Evolutionary conservation across 192 early-diverging fungal genomes (phyloP), one percentile per base, ranked within the genome.

Genomic region (Rhizophlyctis rosea): DNA sequence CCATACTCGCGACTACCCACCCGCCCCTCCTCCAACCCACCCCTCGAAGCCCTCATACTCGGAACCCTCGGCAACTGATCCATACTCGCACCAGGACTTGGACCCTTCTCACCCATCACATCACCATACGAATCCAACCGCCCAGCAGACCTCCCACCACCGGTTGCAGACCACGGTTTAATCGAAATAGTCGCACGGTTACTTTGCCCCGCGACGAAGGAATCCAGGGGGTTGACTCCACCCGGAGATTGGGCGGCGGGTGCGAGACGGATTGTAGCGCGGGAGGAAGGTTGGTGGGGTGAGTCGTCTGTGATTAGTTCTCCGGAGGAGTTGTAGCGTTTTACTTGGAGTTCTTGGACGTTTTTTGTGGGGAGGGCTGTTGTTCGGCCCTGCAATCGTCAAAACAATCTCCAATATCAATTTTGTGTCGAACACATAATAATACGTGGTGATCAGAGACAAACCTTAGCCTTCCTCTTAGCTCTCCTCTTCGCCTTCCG

Each of bases 261-360:
- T 9, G 35, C 21, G 33, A 64, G 14, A 18, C 56, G 28, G 28
- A 7, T 3, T 59, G 14, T 18, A 11, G 39, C 21, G 29, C 7
- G 30, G 21, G 56, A 11, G 48, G 33, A 23, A 28, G 65, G 50
- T 9, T n/a, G 44, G 35, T 49, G 39, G 31, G 30, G 27, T n/a
- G n/a, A n/a, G 18, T 18, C 64, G 24, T 59, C 56, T 1, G 64
- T 58, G 25, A 53, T 58, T 13, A 73, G 62, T 35, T 75, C 73
- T 25, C 73, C 73, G 21, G 66, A 48, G 5, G 70, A 73, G 50
- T 75, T 75, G 65, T 75, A 75, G 31, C 70, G 63, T 44, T 75
- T 75, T 32, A 75, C 52, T 34, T 68, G 57, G 21, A 75, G 56
- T 35, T 75, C 73, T 50, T 72, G 57, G 5, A 65, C 61, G 56